A percentile compares a stretch with the other conserved stretches of the same genome.
Conservation (phyloP, 495 filamentous ascomycete species). For the Schizothecium vesticola region DNA sequence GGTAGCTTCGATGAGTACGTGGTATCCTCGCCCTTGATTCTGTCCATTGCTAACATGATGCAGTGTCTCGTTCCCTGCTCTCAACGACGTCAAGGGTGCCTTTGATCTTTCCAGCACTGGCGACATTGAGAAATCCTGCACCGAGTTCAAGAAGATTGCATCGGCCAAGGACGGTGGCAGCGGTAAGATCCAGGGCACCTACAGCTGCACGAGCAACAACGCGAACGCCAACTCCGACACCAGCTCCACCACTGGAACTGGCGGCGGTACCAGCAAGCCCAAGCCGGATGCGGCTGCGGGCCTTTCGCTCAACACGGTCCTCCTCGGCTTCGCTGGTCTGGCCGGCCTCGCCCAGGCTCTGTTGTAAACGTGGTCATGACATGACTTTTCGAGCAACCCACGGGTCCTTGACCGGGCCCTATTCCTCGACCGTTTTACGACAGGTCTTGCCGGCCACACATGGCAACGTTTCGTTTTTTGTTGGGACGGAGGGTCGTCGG, state of each 20-base stretch:
- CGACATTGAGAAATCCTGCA: slow-evolving; percentile 50
- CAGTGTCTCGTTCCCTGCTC: slow-evolving; percentile 63
- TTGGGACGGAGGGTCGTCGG: slow-evolving; percentile 16
- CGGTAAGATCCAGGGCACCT: slow-evolving; percentile 55
- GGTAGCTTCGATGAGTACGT: slow-evolving; percentile 81
- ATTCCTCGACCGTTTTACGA: slow-evolving; percentile 1
- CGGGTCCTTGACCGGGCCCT: not conserved
- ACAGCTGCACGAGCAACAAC: slow-evolving; percentile 49
- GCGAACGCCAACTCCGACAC: slow-evolving; percentile 40
- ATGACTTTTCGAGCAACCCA: not conserved
- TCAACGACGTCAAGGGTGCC: slow-evolving; percentile 74
- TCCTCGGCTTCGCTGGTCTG: slow-evolving; percentile 35
- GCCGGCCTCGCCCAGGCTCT: slow-evolving; percentile 34
- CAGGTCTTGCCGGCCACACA: slow-evolving; percentile 4
- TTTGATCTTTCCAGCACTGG: slow-evolving; percentile 78
- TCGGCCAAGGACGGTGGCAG: slow-evolving; percentile 33
- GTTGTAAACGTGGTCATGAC: slow-evolving; percentile 19
- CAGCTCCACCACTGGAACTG: slow-evolving; percentile 19
- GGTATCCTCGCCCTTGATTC: not conserved
- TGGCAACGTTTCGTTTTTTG: slow-evolving; percentile 14
- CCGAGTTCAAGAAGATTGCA: slow-evolving; percentile 40
- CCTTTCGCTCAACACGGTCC: slow-evolving; percentile 31
- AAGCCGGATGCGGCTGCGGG: slow-evolving; percentile 30
- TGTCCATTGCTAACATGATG: slow-evolving; percentile 4
- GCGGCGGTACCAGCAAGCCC: slow-evolving; percentile 16